Base-by-base conservation (phyloP, 306 rosid genomes). In the Notholithocarpus densiflorus region DNA sequence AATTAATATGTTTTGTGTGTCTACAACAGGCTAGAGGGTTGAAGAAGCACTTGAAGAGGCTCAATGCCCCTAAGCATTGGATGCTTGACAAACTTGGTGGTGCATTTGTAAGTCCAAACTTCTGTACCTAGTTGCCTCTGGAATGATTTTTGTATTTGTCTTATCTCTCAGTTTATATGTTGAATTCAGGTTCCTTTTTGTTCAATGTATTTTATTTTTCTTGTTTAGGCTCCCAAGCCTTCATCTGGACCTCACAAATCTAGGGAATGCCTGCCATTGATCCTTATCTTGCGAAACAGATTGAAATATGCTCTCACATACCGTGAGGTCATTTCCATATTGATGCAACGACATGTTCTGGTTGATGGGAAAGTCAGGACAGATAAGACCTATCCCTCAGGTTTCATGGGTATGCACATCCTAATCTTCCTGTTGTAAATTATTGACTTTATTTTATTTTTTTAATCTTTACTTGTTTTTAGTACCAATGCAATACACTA, bases 231-330 rank as follows among this genome's bases (percentile, higher is more conserved):
- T 18, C 98, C 98, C 18, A 93, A 93, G 70, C 98, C 98, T 17
- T 91, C 98, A 19, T 93, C 98, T 52, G 98, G 98, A 68, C 98
- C 98, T 9, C 98, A 93, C 89, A 91, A 93, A 32, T 88, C 97
- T 6, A 89, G 97, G 88, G 98, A 93, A 65, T 93, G 98, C 53
- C 88, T 93, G 14, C 98, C 98, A 5, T 86, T 91, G 51, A 82
- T 91, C 11, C 91, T 91, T 32, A 89, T 89, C 45, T 40, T 91
- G 83, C 87, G 92, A 57, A 83, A 91, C 89, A 64, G 94, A 24
- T 23, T 93, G 90, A 93, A 89, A 77, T 93, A 91, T 84, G 97
- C 96, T 60, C 84, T 93, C 73, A 89, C 85, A 2, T 93, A 93
- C 85, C 96, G 90, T 76, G 96, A 91, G 59, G 96, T 91, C 61